Percentiles rank a stretch among this genome's conserved stretches.
Evolutionary conservation across 225 moss, liverwort and hornwort species (phyloP).

Genomic region (Pseudoscleropodium purum): DNA sequence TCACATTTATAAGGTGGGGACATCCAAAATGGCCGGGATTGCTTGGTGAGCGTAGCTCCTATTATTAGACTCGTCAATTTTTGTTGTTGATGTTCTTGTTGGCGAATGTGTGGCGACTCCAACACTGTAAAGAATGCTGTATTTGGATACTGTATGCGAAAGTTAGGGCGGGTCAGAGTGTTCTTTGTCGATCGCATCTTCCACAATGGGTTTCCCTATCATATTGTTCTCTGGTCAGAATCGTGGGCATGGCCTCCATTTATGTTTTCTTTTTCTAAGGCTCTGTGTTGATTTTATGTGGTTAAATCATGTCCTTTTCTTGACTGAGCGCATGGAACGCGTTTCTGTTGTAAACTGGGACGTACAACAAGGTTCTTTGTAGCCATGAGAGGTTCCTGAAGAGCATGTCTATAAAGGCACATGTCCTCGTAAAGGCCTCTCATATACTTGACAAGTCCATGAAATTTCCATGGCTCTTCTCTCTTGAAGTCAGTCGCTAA

Average conservation of each 20-base stretch:
- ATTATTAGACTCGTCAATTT: not conserved
- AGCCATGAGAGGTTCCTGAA: slow-evolving; percentile 42
- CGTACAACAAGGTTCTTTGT: slow-evolving; percentile 34
- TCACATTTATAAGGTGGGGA: not conserved
- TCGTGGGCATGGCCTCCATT: not conserved
- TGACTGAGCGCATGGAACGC: slow-evolving; percentile 68
- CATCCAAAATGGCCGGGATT: too few species aligned
- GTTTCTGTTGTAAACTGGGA: slow-evolving; percentile 75
- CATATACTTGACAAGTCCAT: not conserved
- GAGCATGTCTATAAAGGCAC: slow-evolving; percentile 14
- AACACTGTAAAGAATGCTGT: not conserved
- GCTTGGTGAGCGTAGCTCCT: not conserved
- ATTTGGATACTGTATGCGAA: not conserved
- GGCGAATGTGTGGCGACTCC: not conserved
- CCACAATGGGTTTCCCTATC: not conserved
- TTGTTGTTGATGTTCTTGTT: not conserved
- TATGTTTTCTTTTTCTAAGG: not conserved
- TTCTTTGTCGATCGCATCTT: not conserved
- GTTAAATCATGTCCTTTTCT: slow-evolving; percentile 46
- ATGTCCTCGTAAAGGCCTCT: slow-evolving; percentile 35
- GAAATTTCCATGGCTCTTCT: not conserved
- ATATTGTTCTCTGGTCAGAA: not conserved
- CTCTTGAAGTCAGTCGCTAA: not conserved
- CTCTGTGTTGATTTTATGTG: not conserved
- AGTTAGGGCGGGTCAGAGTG: not conserved